A percentile compares a stretch with the other conserved stretches of the same genome.
Evolutionary conservation across 1,284 basidiomycete genomes (phyloP).

Genomic region (Mycena citricolor): DNA sequence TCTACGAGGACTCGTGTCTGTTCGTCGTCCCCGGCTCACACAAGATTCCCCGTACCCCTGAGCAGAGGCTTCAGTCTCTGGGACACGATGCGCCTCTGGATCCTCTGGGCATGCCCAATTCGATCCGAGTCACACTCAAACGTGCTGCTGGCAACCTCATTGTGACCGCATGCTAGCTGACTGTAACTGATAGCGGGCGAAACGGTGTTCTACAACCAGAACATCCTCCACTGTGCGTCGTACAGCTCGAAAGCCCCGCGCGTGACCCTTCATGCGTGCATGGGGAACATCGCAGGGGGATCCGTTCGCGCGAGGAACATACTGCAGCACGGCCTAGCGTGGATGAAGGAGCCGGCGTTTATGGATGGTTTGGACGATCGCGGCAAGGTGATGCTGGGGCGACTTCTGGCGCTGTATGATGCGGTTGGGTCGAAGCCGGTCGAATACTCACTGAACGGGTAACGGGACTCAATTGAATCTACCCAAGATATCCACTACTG

Average conservation of each 20-base stretch:
- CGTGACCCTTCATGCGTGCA: constrained; percentile 74
- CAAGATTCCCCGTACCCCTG: constrained; percentile 53
- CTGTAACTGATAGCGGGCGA: constrained; percentile 51
- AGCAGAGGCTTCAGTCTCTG: constrained; percentile 59
- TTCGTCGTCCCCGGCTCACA: constrained; percentile 77
- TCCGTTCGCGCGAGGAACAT: constrained; percentile 69
- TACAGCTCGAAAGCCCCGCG: constrained; percentile 58
- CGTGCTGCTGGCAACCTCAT: constrained; percentile 46
- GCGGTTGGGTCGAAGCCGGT: constrained; percentile 43
- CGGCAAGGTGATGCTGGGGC: constrained; percentile 59
- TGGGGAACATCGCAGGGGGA: constrained; percentile 67
- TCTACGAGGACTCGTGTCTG: constrained; percentile 75
- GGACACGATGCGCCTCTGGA: constrained; percentile 54
- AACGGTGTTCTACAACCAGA: constrained; percentile 81
- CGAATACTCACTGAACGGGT: constrained; percentile 49
- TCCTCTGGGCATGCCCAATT: constrained; percentile 71
- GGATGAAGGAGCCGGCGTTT: constrained; percentile 69
- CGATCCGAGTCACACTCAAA: constrained; percentile 57
- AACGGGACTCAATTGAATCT: constrained; percentile 4
- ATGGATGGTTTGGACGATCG: constrained; percentile 46
- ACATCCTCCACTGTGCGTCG: constrained; percentile 74
- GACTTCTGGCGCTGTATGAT: constrained; percentile 58
- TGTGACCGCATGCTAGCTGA: not conserved
- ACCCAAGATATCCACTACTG: too few species aligned
- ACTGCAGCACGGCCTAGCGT: constrained; percentile 76